Evolutionary conservation across 306 rosid species (phyloP).

Genomic region (Alnus rubra): DNA sequence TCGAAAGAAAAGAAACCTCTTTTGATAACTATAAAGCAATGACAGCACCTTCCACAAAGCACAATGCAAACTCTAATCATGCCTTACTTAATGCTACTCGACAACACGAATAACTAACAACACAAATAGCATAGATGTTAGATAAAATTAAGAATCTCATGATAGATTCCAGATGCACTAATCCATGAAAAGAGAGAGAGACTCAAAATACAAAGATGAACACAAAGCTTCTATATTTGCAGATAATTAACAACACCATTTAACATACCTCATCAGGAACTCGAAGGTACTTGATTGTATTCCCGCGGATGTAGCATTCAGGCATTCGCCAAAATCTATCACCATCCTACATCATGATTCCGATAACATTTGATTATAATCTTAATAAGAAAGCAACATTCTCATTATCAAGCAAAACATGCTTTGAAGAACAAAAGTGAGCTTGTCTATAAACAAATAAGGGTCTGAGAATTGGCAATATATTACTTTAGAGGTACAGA

Average conservation of each 20-base stretch:
- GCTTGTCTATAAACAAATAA: neutral
- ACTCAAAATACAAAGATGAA: neutral
- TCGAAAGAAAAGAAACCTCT: neutral
- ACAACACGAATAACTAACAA: neutral
- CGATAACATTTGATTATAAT: conserved; percentile 2
- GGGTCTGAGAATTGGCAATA: neutral
- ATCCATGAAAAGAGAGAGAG: neutral
- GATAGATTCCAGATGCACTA: neutral
- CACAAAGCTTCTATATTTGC: neutral
- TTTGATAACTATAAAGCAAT: neutral
- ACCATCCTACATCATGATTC: conserved; percentile 69
- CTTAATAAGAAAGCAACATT: conserved; percentile 1
- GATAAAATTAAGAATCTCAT: neutral
- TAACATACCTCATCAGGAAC: conserved; percentile 94
- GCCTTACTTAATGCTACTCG: neutral
- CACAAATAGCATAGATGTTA: neutral
- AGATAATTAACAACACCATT: neutral
- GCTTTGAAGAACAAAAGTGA: neutral
- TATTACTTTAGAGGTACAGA: conserved; percentile 88
- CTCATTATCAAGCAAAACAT: neutral
- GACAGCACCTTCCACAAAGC: neutral
- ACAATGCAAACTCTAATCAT: neutral
- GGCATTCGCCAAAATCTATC: conserved; percentile 99
- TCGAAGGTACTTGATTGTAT: conserved; percentile 91
- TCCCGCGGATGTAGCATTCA: conserved; percentile 95